phyloP scores from a whole-genome alignment of 2,329 filamentous ascomycete species.

The Pseudopithomyces chartarum region DNA sequence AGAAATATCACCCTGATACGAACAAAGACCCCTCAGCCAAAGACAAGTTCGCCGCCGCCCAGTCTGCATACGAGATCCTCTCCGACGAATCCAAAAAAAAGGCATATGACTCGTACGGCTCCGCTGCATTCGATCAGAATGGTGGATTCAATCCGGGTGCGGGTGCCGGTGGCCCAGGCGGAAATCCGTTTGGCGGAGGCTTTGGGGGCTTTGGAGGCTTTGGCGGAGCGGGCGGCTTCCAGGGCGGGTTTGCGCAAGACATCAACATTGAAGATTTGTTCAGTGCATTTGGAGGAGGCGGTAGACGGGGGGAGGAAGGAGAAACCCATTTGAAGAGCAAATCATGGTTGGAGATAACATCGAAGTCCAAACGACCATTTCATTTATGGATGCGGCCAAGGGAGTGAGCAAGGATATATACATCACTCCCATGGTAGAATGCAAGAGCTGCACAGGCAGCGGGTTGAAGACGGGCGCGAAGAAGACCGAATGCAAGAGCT shows the following conservation, averaged over 20 bases:
- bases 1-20: conserved; percentile 97
- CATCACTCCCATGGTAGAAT: conserved; percentile 80
- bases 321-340: conserved; percentile 76
- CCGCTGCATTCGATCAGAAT: conserved; percentile 70
- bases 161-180: conserved; percentile 64
- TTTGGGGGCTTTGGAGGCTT: conserved; percentile 47
- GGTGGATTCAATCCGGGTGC: conserved; percentile 80
- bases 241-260: conserved; percentile 74
- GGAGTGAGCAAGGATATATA: conserved; percentile 86
- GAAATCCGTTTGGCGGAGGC: conserved; percentile 65
- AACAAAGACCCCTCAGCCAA: conserved; percentile 95
- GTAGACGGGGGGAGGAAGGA: conserved; percentile 52
- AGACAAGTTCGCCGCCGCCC: conserved; percentile 91
- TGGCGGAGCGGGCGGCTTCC: conserved; percentile 65
- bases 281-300: conserved; percentile 74
- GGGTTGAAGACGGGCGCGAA: conserved; percentile 83
- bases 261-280: conserved; percentile 98
- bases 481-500: conserved; percentile 74
- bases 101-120: conserved; percentile 88
- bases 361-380: conserved; percentile 89
- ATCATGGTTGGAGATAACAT: conserved; percentile 94
- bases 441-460: conserved; percentile 80
- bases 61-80: conserved; percentile 90
- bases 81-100: conserved; percentile 93
- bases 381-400: conserved; percentile 95